These are phyloP conservation scores for Stereocaulon alpinum DNA, from an alignment of 495 filamentous ascomycete species.

Conservation along the genomic window DNA sequence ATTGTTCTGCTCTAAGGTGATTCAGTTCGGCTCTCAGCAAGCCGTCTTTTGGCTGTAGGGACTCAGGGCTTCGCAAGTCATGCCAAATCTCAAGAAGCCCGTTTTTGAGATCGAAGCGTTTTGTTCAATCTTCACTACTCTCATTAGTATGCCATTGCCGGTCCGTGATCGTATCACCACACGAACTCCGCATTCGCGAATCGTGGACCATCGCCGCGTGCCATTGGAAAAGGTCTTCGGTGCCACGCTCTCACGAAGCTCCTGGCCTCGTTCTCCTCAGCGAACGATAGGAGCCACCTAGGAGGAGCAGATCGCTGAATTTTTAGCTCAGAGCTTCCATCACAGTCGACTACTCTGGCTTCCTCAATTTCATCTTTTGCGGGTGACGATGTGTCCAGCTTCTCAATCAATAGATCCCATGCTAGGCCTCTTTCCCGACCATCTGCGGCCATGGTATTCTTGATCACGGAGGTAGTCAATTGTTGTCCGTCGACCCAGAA, in stretches of 20 bases:
- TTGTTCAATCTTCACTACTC: too few relatives aligned
- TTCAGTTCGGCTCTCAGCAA: too few relatives aligned
- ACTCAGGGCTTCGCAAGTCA: too few relatives aligned
- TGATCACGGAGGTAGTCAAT: constrained; percentile 25
- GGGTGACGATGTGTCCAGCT: constrained; percentile 3
- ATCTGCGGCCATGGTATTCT: constrained; percentile 33
- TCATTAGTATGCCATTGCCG: too few relatives aligned
- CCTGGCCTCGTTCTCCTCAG: constrained; percentile 37
- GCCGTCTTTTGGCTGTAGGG: too few relatives aligned
- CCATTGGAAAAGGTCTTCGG: constrained; percentile 31
- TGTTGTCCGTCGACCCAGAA: constrained; percentile 34
- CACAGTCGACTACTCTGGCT: background rate
- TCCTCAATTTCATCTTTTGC: constrained; percentile 1
- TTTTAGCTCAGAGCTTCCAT: background rate
- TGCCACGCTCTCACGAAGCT: constrained; percentile 51
- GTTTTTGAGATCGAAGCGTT: too few relatives aligned
- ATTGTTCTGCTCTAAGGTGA: too few relatives aligned
- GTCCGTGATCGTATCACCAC: constrained; percentile 29
- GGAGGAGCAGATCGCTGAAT: background rate
- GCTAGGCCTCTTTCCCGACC: constrained; percentile 29
- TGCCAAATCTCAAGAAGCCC: too few relatives aligned
- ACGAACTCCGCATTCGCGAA: constrained; percentile 37
- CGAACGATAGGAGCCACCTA: constrained; percentile 42
- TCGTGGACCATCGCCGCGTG: constrained; percentile 23
- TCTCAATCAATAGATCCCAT: constrained; percentile 20